Base-by-base conservation (phyloP, 1,139 yeast genomes). In the Candida mesenterica region DNA sequence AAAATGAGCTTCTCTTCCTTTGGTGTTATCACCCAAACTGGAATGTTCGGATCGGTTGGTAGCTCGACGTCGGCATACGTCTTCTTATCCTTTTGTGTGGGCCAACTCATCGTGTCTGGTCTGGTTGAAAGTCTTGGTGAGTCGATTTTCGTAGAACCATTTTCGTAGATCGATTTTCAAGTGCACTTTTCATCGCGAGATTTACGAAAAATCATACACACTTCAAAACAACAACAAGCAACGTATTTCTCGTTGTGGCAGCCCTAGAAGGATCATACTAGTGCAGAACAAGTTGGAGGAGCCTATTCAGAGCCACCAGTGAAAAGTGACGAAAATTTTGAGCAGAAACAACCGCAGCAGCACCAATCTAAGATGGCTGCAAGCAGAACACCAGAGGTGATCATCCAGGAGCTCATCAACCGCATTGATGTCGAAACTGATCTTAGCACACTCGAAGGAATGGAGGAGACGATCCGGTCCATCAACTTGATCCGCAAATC, bases 21-120 rank as follows among this genome's bases (percentile, higher is more conserved):
- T 3, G 96, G 96, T 0, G 94, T 79, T 28, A 89, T 68, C 49
- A 87, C 76, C 97, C 97, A 89, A 10, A 79, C 68, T 1, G 96
- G 96, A 29, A 85, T 60, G 45, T 61, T 63, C 19, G 75, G 75
- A 48, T 70, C 67, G 8, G 70, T 58, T 30, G 69, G 73, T 32
- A 70, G 58, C 25, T 66, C 70, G 5, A 66, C 60, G 31, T 63
- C 71, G 25, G 63, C 69, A 44, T 53, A 66, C 14, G 67, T 55
- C 42, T 67, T 67, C 46, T 68, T 62, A 31, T 35, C 33, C 35
- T 40, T 42, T 31, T 34, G 33, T 27, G 43, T 42, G 45, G 28
- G 28, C 28, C 43, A 42, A 36, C 48, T 44, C 49, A 45, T 45
- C 24, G 25, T 30, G 6, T 10, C 6, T 16, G 10, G 10, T 7